Evolutionary conservation across 1,284 basidiomycete species (phyloP).

Genomic region (Laetiporus sulphureus): DNA sequence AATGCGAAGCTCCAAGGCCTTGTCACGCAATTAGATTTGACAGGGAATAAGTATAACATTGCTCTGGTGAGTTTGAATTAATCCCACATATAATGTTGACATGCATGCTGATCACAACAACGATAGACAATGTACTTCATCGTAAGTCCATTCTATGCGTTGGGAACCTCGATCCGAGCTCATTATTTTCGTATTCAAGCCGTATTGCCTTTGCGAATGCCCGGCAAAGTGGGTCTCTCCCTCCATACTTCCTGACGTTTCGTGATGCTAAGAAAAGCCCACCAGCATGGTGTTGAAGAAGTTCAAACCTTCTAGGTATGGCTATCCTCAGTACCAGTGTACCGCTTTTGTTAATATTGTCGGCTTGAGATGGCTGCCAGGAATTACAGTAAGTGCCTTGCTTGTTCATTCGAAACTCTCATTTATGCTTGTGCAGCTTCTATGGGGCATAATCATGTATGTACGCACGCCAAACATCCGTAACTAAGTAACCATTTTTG

Average conservation of each 20-base stretch:
- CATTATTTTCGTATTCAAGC: conserved; percentile 27
- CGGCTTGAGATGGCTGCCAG: conserved; percentile 23
- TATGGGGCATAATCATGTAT: conserved; percentile 23
- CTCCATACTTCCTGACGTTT: too few relatives aligned
- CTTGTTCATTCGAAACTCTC: neutral
- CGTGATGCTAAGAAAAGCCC: neutral
- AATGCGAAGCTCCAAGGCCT: conserved; percentile 64
- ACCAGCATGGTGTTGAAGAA: conserved; percentile 27
- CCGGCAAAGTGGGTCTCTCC: conserved; percentile 52
- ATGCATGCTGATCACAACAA: too few relatives aligned
- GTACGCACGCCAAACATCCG: neutral
- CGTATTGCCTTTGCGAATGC: conserved; percentile 56
- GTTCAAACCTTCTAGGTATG: conserved; percentile 23
- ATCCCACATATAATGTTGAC: too few relatives aligned
- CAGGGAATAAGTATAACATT: conserved; percentile 57
- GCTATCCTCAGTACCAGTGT: neutral
- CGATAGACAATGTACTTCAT: conserved; percentile 69
- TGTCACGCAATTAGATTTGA: conserved; percentile 43
- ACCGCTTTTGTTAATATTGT: too few relatives aligned
- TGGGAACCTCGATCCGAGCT: neutral
- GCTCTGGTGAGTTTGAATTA: conserved; percentile 40
- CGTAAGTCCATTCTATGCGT: conserved; percentile 30
- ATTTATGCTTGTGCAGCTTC: conserved; percentile 11
- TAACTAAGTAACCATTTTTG: too few relatives aligned
- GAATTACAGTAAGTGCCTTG: conserved; percentile 19